Conservation (phyloP, 108 stramenopile genomes). For the Cyclostephanos invisitatus region DNA sequence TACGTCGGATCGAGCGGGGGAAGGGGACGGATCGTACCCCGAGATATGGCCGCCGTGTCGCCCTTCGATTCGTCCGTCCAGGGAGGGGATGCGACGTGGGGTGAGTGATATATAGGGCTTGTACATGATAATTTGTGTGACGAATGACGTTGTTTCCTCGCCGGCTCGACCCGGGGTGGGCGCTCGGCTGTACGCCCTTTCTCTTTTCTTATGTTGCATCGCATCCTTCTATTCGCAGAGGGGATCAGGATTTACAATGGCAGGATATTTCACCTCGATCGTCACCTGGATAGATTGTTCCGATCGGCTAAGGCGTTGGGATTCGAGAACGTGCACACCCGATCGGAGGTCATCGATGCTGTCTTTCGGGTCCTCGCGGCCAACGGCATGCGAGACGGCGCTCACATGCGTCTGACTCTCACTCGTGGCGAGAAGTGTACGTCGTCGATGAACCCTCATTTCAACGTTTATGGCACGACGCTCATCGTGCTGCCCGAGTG, state of each 20-base stretch:
- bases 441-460: constrained; percentile 88
- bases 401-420: constrained; percentile 89
- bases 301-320: constrained; percentile 90
- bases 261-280: constrained; percentile 82
- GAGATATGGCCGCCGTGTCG: constrained; percentile 69
- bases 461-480: constrained; percentile 93
- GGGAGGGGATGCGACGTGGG: constrained; percentile 86
- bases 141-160: not conserved
- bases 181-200: not conserved
- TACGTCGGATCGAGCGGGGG: constrained; percentile 69
- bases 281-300: constrained; percentile 84
- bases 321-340: constrained; percentile 83
- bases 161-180: not conserved
- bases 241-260: constrained; percentile 88
- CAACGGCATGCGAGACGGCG: constrained; percentile 92
- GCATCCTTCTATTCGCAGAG: constrained; percentile 36
- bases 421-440: constrained; percentile 92
- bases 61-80: constrained; percentile 93
- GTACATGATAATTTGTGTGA: not conserved
- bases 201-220: not conserved
- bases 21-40: constrained; percentile 65
- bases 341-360: constrained; percentile 79
- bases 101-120: not conserved
- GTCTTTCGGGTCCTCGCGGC: constrained; percentile 91
- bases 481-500: constrained; percentile 90